These are phyloP conservation scores for Imleria badia DNA, from an alignment of 768 basidiomycete genomes.

Conservation along the genomic window DNA sequence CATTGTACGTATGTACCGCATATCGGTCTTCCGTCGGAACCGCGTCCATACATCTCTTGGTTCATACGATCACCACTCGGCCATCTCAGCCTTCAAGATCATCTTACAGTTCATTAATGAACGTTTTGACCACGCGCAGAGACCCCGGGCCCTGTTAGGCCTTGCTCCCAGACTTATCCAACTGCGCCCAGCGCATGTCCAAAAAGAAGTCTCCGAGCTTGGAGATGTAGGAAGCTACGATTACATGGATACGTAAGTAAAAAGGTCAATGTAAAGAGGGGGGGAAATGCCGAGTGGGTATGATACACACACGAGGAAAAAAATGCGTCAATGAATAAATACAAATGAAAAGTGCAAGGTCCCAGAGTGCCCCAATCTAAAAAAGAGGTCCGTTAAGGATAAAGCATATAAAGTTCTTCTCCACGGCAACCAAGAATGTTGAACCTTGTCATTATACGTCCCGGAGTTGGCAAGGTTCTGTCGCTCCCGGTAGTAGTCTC, in stretches of 20 bases:
- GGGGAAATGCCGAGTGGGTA: conserved; percentile 7
- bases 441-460: background rate
- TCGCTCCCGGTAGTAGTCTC: conserved; percentile 5
- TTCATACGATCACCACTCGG: background rate
- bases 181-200: background rate
- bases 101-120: conserved; percentile 9
- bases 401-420: conserved; percentile 4
- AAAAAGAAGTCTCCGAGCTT: background rate
- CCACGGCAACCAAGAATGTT: background rate
- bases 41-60: background rate
- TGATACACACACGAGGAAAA: conserved; percentile 19
- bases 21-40: background rate
- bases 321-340: conserved; percentile 22
- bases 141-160: background rate
- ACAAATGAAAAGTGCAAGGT: conserved; percentile 8
- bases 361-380: conserved; percentile 4
- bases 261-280: background rate
- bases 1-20: background rate
- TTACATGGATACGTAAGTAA: background rate
- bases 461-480: conserved; percentile 1
- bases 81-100: background rate
- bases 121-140: background rate
- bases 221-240: background rate
- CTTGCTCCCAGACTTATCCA: no score
- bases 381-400: conserved; percentile 4